These are phyloP conservation scores for Stenocarpella maydis DNA, from an alignment of 2,329 filamentous ascomycete genomes.

Conservation along the genomic window DNA sequence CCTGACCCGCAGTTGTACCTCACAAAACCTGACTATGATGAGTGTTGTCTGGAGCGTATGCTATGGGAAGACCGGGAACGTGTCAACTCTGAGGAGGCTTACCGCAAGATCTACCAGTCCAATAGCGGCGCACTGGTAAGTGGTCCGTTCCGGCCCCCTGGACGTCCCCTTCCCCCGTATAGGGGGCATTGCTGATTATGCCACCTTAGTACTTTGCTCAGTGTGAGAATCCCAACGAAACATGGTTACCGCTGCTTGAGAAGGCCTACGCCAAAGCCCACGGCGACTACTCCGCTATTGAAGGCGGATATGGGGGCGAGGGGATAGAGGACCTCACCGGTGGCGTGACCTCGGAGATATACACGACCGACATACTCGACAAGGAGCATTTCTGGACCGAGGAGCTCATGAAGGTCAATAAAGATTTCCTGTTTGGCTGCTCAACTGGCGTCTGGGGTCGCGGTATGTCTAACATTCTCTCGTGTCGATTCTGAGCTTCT, in stretches of 20 bases:
- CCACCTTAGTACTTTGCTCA: conserved; percentile 67
- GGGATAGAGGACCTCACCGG: conserved; percentile 66
- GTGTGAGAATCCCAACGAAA: conserved; percentile 73
- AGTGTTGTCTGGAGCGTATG: conserved; percentile 58
- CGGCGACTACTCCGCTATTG: conserved; percentile 76
- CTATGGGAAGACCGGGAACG: conserved; percentile 56
- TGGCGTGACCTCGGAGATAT: conserved; percentile 74
- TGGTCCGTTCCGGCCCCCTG: neutral
- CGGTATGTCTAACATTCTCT: neutral
- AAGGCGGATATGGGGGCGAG: conserved; percentile 67
- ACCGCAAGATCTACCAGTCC: conserved; percentile 70
- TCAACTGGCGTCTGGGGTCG: conserved; percentile 69
- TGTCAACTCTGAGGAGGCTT: conserved; percentile 64
- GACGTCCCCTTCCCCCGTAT: no score
- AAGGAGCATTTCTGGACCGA: conserved; percentile 85
- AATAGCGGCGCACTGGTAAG: conserved; percentile 67
- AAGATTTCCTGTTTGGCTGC: conserved; percentile 81
- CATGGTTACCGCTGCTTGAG: conserved; percentile 76
- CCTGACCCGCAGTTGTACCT: conserved; percentile 53
- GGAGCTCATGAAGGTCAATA: conserved; percentile 80
- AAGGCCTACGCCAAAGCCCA: conserved; percentile 81
- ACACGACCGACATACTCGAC: conserved; percentile 76
- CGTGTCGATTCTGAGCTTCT: neutral
- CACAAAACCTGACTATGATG: conserved; percentile 68
- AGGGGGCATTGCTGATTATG: neutral